A percentile compares a stretch with the other conserved stretches of the same genome.
Evolutionary conservation across 2,329 filamentous ascomycete species (phyloP).

Genomic region (Daldinia eschscholtzii): DNA sequence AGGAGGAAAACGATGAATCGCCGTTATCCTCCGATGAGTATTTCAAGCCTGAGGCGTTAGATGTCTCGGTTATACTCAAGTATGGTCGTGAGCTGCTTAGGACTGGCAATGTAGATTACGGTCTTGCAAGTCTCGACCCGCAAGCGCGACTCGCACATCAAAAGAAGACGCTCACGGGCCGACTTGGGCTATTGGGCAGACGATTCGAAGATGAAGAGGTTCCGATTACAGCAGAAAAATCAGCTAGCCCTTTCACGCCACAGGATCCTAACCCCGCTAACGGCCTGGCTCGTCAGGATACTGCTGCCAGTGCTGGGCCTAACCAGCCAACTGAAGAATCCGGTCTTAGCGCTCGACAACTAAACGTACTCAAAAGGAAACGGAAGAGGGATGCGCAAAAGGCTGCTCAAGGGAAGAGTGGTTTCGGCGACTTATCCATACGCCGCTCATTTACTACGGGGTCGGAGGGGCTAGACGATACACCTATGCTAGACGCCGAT

Average conservation of each 20-base stretch:
- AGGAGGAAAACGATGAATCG: constrained; percentile 70
- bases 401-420: constrained; percentile 85
- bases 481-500: constrained; percentile 65
- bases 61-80: constrained; percentile 83
- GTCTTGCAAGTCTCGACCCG: constrained; percentile 83
- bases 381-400: constrained; percentile 90
- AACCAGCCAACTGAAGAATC: constrained; percentile 69
- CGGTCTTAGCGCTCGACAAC: constrained; percentile 88
- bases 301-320: constrained; percentile 53
- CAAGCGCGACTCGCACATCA: constrained; percentile 84
- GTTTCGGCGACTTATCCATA: constrained; percentile 86
- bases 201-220: constrained; percentile 88
- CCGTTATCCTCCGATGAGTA: constrained; percentile 68
- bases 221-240: constrained; percentile 71
- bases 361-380: constrained; percentile 95
- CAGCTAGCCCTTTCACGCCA: constrained; percentile 60
- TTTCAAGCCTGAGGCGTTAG: constrained; percentile 79
- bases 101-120: constrained; percentile 88
- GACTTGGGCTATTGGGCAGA: constrained; percentile 86
- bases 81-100: constrained; percentile 87
- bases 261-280: constrained; percentile 56
- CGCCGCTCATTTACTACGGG: constrained; percentile 71
- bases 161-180: constrained; percentile 86
- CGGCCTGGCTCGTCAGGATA: constrained; percentile 55
- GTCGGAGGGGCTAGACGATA: constrained; percentile 74